Evolutionary conservation across 768 basidiomycete genomes (phyloP).

Genomic region (Gelatoporia subvermispora): DNA sequence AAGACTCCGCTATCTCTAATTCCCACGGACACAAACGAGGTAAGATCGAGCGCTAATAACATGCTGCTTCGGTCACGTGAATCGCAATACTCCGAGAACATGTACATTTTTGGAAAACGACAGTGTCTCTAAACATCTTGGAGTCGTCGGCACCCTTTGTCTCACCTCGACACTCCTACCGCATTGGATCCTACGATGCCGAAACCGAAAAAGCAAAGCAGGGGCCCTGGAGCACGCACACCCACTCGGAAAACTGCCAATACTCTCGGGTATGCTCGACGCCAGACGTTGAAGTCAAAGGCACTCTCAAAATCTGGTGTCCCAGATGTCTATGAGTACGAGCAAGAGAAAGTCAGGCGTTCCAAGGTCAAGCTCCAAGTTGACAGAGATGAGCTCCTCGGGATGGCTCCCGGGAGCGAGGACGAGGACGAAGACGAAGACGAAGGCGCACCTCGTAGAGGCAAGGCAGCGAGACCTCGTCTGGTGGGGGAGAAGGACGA

Average conservation of each 20-base stretch:
- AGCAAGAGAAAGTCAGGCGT: slow-evolving; percentile 44
- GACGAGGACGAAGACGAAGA: slow-evolving; percentile 26
- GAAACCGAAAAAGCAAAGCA: background rate
- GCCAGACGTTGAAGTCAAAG: slow-evolving; percentile 39
- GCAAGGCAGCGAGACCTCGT: slow-evolving; percentile 29
- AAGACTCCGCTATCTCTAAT: no score
- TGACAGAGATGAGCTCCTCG: slow-evolving; percentile 48
- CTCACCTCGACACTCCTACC: no score
- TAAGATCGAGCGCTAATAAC: background rate
- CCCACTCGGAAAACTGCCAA: slow-evolving; percentile 26
- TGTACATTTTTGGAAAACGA: background rate
- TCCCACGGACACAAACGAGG: background rate
- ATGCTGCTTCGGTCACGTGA: background rate
- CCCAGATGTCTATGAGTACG: slow-evolving; percentile 63
- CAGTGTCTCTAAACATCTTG: background rate
- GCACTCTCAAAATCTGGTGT: slow-evolving; percentile 25
- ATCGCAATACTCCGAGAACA: background rate
- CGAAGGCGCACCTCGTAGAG: background rate
- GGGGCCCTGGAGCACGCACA: background rate
- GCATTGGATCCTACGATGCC: no score
- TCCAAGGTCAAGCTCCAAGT: slow-evolving; percentile 49
- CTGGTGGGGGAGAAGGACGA: slow-evolving; percentile 58
- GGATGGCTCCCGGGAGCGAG: slow-evolving; percentile 35
- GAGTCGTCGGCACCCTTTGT: no score
- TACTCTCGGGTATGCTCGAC: slow-evolving; percentile 47